A percentile compares a stretch with the other conserved stretches of the same genome.
These are phyloP conservation scores for Macrotyloma uniflorum DNA, from an alignment of 306 rosid genomes.

Conservation along the genomic window DNA sequence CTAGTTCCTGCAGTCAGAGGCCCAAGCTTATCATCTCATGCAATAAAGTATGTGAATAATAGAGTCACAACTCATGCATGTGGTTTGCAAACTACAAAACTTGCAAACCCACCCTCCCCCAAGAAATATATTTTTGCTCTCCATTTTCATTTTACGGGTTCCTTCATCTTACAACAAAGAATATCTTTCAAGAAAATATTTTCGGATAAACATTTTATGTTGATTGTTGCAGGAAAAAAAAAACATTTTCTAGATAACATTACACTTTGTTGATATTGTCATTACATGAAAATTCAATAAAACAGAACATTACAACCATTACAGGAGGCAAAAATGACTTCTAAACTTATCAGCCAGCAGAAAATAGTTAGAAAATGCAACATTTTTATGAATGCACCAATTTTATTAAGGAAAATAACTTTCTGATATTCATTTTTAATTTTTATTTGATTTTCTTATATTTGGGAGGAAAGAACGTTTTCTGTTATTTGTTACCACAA, in stretches of 20 bases:
- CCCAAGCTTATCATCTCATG: conserved; percentile 5
- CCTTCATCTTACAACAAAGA: neutral
- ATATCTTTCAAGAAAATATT: neutral
- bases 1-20: conserved; percentile 82
- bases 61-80: conserved; percentile 13
- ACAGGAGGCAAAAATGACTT: neutral
- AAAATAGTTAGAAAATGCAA: neutral
- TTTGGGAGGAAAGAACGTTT: neutral
- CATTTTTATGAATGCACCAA: neutral
- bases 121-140: neutral
- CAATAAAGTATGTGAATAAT: conserved; percentile 22
- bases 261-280: neutral
- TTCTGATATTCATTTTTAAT: neutral
- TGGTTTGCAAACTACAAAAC: neutral
- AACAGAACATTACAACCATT: neutral
- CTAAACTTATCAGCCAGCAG: neutral
- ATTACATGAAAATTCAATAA: neutral
- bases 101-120: neutral
- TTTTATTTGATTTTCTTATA: neutral
- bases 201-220: neutral
- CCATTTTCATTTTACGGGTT: neutral
- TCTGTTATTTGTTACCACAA: neutral
- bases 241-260: neutral
- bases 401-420: neutral
- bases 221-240: neutral